Percentiles rank a stretch among this genome's conserved stretches.
phyloP scores from a whole-genome alignment of 2,329 filamentous ascomycete species.

The Tolypocladium tropicale region DNA sequence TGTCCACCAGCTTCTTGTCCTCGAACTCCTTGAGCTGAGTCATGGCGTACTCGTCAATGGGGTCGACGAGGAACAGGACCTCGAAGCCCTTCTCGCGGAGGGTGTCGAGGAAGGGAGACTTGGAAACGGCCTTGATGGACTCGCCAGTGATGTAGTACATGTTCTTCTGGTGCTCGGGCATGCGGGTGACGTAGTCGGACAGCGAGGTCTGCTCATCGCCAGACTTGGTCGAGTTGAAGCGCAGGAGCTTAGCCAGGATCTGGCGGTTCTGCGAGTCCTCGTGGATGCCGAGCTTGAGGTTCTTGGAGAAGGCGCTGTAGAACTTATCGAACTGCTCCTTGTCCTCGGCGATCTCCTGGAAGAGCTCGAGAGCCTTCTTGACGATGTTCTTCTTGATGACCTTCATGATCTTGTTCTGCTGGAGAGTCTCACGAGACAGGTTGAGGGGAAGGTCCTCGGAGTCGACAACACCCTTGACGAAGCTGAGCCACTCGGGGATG shows the following conservation, averaged over 20 bases:
- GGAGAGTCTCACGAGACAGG: constrained; percentile 98
- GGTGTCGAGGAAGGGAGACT: constrained; percentile 97
- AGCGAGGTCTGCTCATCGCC: constrained; percentile 93
- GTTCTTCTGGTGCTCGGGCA: constrained; percentile 99
- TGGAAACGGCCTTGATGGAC: constrained; percentile 94
- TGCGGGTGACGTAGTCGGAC: constrained; percentile 95
- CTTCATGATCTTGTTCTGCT: constrained; percentile 99
- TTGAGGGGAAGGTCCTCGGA: constrained; percentile 99
- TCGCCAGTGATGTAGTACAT: constrained; percentile 99
- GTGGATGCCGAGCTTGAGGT: constrained; percentile 99
- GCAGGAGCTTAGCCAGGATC: constrained; percentile 91
- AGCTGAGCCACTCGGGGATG: constrained; percentile 98
- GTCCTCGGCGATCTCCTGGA: constrained; percentile 97
- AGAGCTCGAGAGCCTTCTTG: constrained; percentile 99
- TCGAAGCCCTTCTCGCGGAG: constrained; percentile 99
- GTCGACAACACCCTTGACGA: constrained; percentile 99
- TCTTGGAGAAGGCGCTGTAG: constrained; percentile 99
- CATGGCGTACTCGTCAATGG: constrained; percentile 99
- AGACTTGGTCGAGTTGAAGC: constrained; percentile 98
- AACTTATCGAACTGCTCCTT: constrained; percentile 99
- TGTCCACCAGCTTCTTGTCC: constrained; percentile 99
- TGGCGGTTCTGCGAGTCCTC: constrained; percentile 97
- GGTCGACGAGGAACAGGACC: constrained; percentile 98
- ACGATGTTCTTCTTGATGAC: constrained; percentile 99
- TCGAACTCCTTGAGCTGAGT: constrained; percentile 99